Base-by-base conservation (phyloP, 768 basidiomycete species). In the Butyriboletus loyo region DNA sequence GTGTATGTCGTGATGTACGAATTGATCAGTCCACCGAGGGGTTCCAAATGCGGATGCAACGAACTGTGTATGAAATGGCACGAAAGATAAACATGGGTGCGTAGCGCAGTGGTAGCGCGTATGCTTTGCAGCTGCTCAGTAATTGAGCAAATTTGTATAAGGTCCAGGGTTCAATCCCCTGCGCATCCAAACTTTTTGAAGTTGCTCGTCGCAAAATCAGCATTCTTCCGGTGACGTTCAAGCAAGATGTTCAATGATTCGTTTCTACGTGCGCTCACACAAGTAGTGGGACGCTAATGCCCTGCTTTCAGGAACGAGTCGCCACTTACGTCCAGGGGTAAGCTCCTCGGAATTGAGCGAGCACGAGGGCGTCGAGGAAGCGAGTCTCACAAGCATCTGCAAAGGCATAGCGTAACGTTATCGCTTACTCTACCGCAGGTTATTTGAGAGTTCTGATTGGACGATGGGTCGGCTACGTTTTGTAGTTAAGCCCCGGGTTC, bases 131-230 rank as follows among this genome's bases (percentile, higher is more conserved):
- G 7, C 24, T 1, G 47, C 62, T 54, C 54, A 15, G 11, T 11
- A 21, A 40, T 1, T 31, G 41, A 62, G 55, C 46, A 46, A 50
- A 58, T 27, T 54, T 73, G 72, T 73, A 73, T 73, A 63, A 73
- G 70, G 72, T 70, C 72, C 70, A 71, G 70, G 71, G 70, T 72
- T 72, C 70, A 72, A 72, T 72, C 71, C 70, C 72, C 72, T 73
- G 72, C 60, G 67, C 61, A 72, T 73, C 72, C 72, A 61, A 56
- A 49, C n/a, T 56, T 69, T 69, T 55, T 24, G 11, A 43, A 19
- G n/a, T 4, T 4, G 4, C 14, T n/a, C 34, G 17, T 8, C 7
- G 5, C 32, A 14, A 14, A 13, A n/a, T 34, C 32, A 17, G 7
- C 17, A 35, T 35, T 15, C 9, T 15, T 8, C 4, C 17, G 15